Evolutionary conservation across 139 green algal species (phyloP).

Genomic region (Coccomyxa sp.): DNA sequence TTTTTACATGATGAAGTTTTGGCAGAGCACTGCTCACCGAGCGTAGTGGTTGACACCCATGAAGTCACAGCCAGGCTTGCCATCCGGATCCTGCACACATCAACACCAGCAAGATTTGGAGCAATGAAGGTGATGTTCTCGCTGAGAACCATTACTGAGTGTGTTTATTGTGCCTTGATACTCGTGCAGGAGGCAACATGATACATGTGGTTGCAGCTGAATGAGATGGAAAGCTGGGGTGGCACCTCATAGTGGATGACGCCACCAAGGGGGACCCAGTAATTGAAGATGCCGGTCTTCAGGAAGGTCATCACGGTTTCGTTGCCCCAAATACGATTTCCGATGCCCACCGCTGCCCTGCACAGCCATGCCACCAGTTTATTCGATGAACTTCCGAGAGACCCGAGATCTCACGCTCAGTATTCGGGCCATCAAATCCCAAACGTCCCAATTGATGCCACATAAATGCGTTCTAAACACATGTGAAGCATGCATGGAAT

Average conservation of each 20-base stretch:
- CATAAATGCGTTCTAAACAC: no score
- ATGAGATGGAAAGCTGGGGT: background rate
- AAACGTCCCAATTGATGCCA: no score
- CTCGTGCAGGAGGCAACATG: background rate
- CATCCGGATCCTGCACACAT: conserved; percentile 23
- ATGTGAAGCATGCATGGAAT: no score
- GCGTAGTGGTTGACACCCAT: conserved; percentile 58
- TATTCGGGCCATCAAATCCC: no score
- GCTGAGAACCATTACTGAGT: background rate
- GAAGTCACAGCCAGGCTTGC: conserved; percentile 46
- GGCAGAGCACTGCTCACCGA: background rate
- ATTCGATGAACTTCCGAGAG: no score
- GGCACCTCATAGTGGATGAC: conserved; percentile 1
- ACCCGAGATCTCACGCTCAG: no score
- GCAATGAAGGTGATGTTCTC: background rate
- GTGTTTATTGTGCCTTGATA: background rate
- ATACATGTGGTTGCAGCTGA: background rate
- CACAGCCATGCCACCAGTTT: background rate
- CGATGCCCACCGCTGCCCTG: conserved; percentile 7
- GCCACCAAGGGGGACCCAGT: conserved; percentile 17
- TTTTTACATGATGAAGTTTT: background rate
- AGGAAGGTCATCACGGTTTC: conserved; percentile 45
- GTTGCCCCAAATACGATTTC: conserved; percentile 47
- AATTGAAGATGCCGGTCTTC: conserved; percentile 28
- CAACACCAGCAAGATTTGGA: background rate